These are phyloP conservation scores for Piedraia hortae DNA, from an alignment of 2,329 filamentous ascomycete genomes.

Conservation along the genomic window DNA sequence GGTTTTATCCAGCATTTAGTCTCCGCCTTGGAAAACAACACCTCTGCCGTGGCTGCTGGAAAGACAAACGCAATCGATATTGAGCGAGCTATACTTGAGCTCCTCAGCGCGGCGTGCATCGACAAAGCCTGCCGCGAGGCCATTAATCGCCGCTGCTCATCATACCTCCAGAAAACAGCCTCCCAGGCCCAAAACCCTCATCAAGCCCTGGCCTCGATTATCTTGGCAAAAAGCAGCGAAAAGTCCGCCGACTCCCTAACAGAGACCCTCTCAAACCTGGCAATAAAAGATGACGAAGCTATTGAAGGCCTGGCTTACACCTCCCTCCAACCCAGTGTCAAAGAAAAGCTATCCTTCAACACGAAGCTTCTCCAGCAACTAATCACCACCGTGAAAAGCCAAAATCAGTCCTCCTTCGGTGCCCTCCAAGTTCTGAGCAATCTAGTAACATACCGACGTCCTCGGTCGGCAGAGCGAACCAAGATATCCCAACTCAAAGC, in stretches of 20 bases:
- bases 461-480: slow-evolving; percentile 67
- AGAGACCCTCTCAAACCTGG: slow-evolving; percentile 8
- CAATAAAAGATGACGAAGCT: slow-evolving; percentile 23
- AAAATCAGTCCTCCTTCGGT: slow-evolving; percentile 34
- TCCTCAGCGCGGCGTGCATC: slow-evolving; percentile 79
- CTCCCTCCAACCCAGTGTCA: slow-evolving; percentile 60
- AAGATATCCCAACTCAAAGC: slow-evolving; percentile 78
- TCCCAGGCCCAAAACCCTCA: slow-evolving; percentile 13
- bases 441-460: slow-evolving; percentile 52
- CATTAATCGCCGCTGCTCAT: slow-evolving; percentile 56
- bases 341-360: slow-evolving; percentile 52
- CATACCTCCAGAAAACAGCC: slow-evolving; percentile 69
- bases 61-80: slow-evolving; percentile 53
- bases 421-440: slow-evolving; percentile 67
- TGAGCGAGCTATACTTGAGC: slow-evolving; percentile 61
- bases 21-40: slow-evolving; percentile 24
- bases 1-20: slow-evolving; percentile 58
- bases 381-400: slow-evolving; percentile 31
- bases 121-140: slow-evolving; percentile 57
- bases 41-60: slow-evolving; percentile 9
- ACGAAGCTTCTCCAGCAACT: slow-evolving; percentile 39
- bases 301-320: slow-evolving; percentile 84
- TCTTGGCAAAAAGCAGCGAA: slow-evolving; percentile 26
- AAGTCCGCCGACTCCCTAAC: slow-evolving; percentile 7
- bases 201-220: slow-evolving; percentile 18